Percentiles rank a stretch among this genome's conserved stretches.
Conservation (phyloP, 2,329 filamentous ascomycete genomes). For the Alternaria arbusti region DNA sequence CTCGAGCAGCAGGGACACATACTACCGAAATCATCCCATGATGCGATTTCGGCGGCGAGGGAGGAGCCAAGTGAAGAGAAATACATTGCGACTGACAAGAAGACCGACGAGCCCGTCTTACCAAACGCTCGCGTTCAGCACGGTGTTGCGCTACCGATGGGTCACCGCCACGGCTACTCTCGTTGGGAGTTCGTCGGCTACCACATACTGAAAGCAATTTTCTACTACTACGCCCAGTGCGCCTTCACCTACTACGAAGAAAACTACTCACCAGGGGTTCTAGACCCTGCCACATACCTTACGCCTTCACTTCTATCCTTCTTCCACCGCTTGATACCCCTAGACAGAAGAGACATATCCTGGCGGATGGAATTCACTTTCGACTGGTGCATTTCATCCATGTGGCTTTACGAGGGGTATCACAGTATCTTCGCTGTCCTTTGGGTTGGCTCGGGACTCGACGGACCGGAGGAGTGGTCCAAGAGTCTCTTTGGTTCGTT, state of each 20-base stretch:
- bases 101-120: not conserved
- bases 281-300: not conserved
- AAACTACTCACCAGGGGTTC: not conserved
- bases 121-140: not conserved
- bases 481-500: slow-evolving; percentile 16
- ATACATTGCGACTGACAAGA: not conserved
- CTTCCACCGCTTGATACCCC: slow-evolving; percentile 9
- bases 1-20: not conserved
- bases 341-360: slow-evolving; percentile 3
- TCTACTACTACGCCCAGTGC: not conserved
- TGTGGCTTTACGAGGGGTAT: slow-evolving; percentile 17
- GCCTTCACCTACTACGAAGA: not conserved
- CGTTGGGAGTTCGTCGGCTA: slow-evolving; percentile 4
- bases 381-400: slow-evolving; percentile 18
- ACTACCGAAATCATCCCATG: not conserved
- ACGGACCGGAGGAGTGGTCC: slow-evolving; percentile 14
- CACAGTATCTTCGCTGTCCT: slow-evolving; percentile 21
- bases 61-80: not conserved
- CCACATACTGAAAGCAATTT: not conserved
- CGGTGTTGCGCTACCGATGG: not conserved
- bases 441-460: slow-evolving; percentile 11
- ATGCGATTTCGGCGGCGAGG: not conserved
- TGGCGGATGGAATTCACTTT: not conserved
- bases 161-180: slow-evolving; percentile 1
- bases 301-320: not conserved